phyloP scores from a whole-genome alignment of 2,329 filamentous ascomycete species.

The Blastomyces parvus region DNA sequence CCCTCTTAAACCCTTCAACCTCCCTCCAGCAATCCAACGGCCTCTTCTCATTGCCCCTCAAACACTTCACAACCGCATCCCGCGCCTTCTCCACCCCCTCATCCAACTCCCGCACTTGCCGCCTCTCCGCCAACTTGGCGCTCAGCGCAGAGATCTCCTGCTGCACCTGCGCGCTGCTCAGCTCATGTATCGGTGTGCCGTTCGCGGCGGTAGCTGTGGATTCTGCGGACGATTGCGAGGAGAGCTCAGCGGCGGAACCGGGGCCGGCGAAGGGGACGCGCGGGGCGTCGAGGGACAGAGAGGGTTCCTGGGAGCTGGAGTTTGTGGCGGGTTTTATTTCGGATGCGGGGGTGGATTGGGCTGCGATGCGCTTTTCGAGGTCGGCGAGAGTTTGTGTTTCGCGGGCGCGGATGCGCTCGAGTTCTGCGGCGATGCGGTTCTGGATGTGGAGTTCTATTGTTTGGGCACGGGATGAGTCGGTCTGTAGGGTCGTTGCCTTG shows the following conservation, averaged over 20 bases:
- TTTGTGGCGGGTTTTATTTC: conserved; percentile 18
- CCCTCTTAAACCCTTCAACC: conserved; percentile 80
- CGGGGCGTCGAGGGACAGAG: conserved; percentile 29
- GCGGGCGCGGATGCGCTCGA: conserved; percentile 64
- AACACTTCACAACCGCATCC: conserved; percentile 65
- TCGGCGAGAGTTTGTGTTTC: conserved; percentile 60
- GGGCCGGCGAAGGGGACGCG: conserved; percentile 36
- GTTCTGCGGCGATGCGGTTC: conserved; percentile 73
- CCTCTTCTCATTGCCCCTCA: conserved; percentile 73
- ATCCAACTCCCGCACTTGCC: conserved; percentile 55
- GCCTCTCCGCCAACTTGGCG: conserved; percentile 51
- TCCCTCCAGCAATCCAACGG: conserved; percentile 92
- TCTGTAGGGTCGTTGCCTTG: conserved; percentile 45
- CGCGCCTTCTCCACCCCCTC: conserved; percentile 65
- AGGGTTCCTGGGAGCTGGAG: conserved; percentile 13
- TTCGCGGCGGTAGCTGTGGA: conserved; percentile 17
- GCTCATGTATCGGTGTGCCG: conserved; percentile 14
- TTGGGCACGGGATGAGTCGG: conserved; percentile 76
- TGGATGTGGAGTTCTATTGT: conserved; percentile 80
- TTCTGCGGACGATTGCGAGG: conserved; percentile 7
- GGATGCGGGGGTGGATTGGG: conserved; percentile 15
- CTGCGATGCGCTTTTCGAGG: conserved; percentile 50
- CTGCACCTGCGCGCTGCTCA: conserved; percentile 44
- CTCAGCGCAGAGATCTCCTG: conserved; percentile 50
- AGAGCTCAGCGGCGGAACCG: conserved; percentile 20